Evolutionary conservation across 2,329 filamentous ascomycete species (phyloP).

Genomic region (Apiospora sp.): DNA sequence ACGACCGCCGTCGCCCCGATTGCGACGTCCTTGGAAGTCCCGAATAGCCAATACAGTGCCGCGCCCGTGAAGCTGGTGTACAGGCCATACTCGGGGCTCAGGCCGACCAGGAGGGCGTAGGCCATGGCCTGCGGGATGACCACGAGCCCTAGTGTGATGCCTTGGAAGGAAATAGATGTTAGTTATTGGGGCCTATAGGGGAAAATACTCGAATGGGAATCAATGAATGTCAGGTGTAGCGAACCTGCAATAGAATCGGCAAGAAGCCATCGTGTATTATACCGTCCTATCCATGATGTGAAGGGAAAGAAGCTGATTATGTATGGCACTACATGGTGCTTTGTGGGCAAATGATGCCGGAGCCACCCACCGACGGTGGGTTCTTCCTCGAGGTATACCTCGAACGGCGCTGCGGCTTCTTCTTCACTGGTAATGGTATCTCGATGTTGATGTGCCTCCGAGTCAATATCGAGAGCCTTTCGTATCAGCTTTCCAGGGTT

Average conservation of each 20-base stretch:
- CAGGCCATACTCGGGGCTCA: constrained; percentile 84
- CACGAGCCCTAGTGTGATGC: constrained; percentile 64
- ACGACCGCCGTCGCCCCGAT: constrained; percentile 68
- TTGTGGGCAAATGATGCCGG: constrained; percentile 65
- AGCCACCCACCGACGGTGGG: constrained; percentile 81
- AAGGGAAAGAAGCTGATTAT: constrained; percentile 83
- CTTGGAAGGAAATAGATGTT: constrained; percentile 36
- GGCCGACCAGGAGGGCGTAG: constrained; percentile 82
- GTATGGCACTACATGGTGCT: constrained; percentile 65
- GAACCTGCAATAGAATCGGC: constrained; percentile 89
- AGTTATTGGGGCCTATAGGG: constrained; percentile 28
- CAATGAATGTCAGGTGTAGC: constrained; percentile 10
- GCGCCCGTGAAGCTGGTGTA: constrained; percentile 98
- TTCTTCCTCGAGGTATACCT: constrained; percentile 83
- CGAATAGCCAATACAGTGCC: constrained; percentile 95
- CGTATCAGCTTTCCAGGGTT: not conserved
- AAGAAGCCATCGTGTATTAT: constrained; percentile 87
- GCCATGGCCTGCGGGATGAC: constrained; percentile 97
- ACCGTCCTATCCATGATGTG: constrained; percentile 83
- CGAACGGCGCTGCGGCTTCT: constrained; percentile 50
- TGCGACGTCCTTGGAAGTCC: constrained; percentile 97
- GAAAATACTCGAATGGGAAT: constrained; percentile 35
- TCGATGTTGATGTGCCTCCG: not conserved
- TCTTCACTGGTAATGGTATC: not conserved
- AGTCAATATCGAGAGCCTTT: not conserved